These are phyloP conservation scores for Penicillium expansum DNA, from an alignment of 2,329 filamentous ascomycete genomes.

Conservation along the genomic window DNA sequence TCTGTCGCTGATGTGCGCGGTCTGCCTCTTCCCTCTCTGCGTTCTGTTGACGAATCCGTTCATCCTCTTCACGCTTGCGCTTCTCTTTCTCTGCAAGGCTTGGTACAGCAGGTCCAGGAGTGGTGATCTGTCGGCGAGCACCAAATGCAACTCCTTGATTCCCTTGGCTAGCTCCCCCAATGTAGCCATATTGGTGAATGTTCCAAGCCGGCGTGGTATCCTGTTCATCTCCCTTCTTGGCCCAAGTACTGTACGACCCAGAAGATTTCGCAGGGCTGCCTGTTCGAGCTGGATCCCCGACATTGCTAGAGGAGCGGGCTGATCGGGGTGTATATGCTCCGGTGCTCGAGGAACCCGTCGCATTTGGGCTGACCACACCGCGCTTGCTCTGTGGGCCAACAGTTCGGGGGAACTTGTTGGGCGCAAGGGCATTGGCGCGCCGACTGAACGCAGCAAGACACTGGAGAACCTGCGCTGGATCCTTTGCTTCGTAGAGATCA, in stretches of 20 bases:
- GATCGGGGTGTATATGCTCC: conserved; percentile 42
- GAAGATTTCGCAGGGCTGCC: conserved; percentile 50
- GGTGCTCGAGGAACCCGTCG: conserved; percentile 56
- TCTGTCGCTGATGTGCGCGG: conserved; percentile 46
- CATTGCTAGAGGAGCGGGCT: conserved; percentile 54
- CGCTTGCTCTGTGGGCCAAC: conserved; percentile 71
- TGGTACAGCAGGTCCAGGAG: conserved; percentile 72
- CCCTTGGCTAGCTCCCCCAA: conserved; percentile 94
- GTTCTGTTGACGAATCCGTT: conserved; percentile 48
- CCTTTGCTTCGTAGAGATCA: conserved; percentile 92
- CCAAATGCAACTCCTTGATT: conserved; percentile 94
- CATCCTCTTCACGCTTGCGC: conserved; percentile 57
- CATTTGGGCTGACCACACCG: conserved; percentile 63
- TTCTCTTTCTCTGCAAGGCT: conserved; percentile 83
- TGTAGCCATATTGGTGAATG: conserved; percentile 96
- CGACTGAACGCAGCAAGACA: conserved; percentile 90
- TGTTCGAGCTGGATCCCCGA: conserved; percentile 35
- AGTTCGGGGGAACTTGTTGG: conserved; percentile 67
- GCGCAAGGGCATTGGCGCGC: conserved; percentile 71
- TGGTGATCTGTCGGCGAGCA: conserved; percentile 87
- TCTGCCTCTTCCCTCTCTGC: conserved; percentile 50
- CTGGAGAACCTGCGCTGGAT: conserved; percentile 92
- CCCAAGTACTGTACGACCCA: conserved; percentile 79
- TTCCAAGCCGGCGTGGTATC: conserved; percentile 92
- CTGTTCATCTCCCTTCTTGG: conserved; percentile 75